A percentile compares a stretch with the other conserved stretches of the same genome.
Conservation (phyloP, 306 rosid species). For the Glycine latifolia region DNA sequence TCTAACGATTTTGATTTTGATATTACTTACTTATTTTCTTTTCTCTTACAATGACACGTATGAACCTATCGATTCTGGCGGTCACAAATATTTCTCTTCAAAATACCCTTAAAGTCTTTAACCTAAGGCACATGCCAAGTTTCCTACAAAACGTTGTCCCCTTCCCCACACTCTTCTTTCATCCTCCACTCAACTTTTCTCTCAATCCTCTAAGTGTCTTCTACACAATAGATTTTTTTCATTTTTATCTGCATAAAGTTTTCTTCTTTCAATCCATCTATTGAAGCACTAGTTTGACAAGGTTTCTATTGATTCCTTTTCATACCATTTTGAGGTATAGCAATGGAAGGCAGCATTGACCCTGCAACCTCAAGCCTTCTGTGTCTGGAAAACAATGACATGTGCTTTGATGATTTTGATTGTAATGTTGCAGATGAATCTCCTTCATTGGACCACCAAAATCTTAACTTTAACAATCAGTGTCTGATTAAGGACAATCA, state of each 20-base stretch:
- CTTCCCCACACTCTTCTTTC: constrained; percentile 14
- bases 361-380: constrained; percentile 54
- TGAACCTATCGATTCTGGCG: background rate
- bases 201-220: constrained; percentile 10
- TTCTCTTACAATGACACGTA: background rate
- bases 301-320: background rate
- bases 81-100: background rate
- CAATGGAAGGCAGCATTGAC: constrained; percentile 67
- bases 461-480: constrained; percentile 30
- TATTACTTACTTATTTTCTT: background rate
- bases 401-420: constrained; percentile 58
- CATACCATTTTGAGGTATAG: constrained; percentile 38
- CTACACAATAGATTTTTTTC: constrained; percentile 20
- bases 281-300: constrained; percentile 3
- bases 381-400: constrained; percentile 55
- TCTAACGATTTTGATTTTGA: background rate
- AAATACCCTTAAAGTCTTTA: background rate
- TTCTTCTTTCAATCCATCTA: constrained; percentile 34
- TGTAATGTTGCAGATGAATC: constrained; percentile 45
- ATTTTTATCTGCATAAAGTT: background rate
- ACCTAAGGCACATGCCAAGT: constrained; percentile 53
- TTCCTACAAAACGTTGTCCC: constrained; percentile 53
- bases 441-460: constrained; percentile 50
- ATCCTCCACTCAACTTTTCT: background rate
- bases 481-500: constrained; percentile 36